Evolutionary conservation across 345 rosid species (phyloP), one percentile per base, ranked within the genome.

Genomic region (Euphorbia pulcherrima): DNA sequence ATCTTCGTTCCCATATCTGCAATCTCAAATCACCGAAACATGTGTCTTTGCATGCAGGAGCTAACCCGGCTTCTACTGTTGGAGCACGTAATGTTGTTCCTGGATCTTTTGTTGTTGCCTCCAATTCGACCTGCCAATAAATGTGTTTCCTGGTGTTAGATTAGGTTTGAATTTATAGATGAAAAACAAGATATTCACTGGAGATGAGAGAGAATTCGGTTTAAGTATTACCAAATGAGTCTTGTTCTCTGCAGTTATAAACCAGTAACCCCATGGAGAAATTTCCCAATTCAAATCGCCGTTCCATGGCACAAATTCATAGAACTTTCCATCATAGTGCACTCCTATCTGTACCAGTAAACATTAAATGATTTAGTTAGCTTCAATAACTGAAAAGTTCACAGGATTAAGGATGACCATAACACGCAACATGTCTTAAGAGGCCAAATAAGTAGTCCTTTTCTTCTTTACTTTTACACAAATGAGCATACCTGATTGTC

Each of bases 21-120:
- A 93, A 78, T 77, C 76, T 93, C 67, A 93, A 70, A 48, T 73
- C 84, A 67, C 91, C 90, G 47, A 68, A 86, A 79, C 97, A 89
- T 64, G 90, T 83, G 78, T 93, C 98, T 70, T 81, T 90, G 68
- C 98, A 93, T 73, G 97, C 98, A 26, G 92, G 85, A 75, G 88
- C 84, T 63, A 90, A 75, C 18, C 98, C 98, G 71, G 84, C 79
- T 83, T 90, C 98, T 26, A 30, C 5, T 50, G 96, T 90, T 30
- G 97, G 97, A 68, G 98, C 98, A 53, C 96, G 97, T 72, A 93
- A 79, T 64, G 97, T 69, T n/a, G 91, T 85, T 30, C 98, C 98
- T 1, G 79, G 78, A 73, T 90, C 87, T 33, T 79, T 72, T 74
- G 96, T 82, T 62, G 85, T 83, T 63, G 90, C 96, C 75, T 86